Conservation (phyloP, 1,139 yeast genomes). For the Pichia sp. region DNA sequence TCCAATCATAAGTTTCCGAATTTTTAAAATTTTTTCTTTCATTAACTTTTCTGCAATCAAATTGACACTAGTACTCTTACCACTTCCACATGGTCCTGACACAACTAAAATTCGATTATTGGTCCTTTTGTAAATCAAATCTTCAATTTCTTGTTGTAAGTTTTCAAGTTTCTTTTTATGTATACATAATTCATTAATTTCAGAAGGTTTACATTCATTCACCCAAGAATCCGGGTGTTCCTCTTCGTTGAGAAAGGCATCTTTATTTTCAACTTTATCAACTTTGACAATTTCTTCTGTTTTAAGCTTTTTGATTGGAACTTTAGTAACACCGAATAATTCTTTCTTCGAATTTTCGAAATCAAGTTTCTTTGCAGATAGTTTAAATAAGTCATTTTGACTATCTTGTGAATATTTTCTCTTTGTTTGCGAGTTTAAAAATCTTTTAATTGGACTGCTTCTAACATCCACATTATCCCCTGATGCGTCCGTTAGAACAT, state of each 20-base stretch:
- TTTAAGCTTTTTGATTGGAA: neutral
- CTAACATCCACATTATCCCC: neutral
- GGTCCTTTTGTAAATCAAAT: conserved; percentile 32
- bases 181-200: conserved; percentile 54
- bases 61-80: conserved; percentile 66
- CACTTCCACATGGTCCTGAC: conserved; percentile 83
- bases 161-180: conserved; percentile 34
- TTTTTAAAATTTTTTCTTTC: conserved; percentile 11
- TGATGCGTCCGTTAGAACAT: neutral
- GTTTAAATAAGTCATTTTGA: neutral
- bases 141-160: conserved; percentile 11
- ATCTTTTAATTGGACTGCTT: conserved; percentile 5
- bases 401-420: neutral
- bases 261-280: neutral
- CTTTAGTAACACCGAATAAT: too few relatives aligned
- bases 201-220: too few relatives aligned
- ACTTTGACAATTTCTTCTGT: neutral
- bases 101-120: conserved; percentile 48
- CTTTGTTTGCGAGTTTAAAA: conserved; percentile 2
- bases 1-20: too few relatives aligned
- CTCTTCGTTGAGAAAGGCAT: too few relatives aligned
- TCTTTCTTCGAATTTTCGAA: neutral
- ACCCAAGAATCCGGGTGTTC: too few relatives aligned
- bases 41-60: conserved; percentile 47
- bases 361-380: neutral